These are phyloP conservation scores for Didymella exigua DNA, from an alignment of 2,329 filamentous ascomycete genomes.

Conservation along the genomic window DNA sequence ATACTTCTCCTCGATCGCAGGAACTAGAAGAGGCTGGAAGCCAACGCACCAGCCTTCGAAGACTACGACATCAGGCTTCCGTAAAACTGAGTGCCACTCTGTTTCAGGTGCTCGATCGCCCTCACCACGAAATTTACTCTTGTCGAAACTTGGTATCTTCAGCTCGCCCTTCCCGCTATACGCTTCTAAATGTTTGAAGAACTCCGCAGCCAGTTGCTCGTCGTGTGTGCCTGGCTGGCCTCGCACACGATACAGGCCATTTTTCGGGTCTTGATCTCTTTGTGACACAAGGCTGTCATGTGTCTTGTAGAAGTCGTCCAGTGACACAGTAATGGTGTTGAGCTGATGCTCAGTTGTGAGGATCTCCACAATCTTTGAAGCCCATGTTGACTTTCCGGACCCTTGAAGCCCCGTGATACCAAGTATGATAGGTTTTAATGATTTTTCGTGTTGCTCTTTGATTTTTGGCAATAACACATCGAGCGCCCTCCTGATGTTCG, in stretches of 20 bases:
- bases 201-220: constrained; percentile 63
- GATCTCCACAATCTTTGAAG: constrained; percentile 48
- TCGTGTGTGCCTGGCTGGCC: constrained; percentile 88
- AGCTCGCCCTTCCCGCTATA: constrained; percentile 57
- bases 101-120: constrained; percentile 72
- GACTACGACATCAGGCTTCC: constrained; percentile 69
- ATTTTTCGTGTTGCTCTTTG: constrained; percentile 21
- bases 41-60: constrained; percentile 93
- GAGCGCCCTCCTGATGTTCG: constrained; percentile 38
- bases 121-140: constrained; percentile 74
- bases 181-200: constrained; percentile 65
- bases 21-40: constrained; percentile 69
- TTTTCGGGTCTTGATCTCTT: constrained; percentile 68
- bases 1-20: constrained; percentile 62
- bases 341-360: constrained; percentile 34
- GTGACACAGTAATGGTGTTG: constrained; percentile 39
- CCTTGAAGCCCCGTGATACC: constrained; percentile 92
- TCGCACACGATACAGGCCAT: constrained; percentile 78
- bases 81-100: constrained; percentile 66
- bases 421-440: constrained; percentile 73
- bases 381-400: constrained; percentile 89
- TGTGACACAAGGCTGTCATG: constrained; percentile 71
- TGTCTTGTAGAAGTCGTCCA: constrained; percentile 88
- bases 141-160: constrained; percentile 79
- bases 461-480: constrained; percentile 39